These are phyloP conservation scores for Friedmanniomyces simplex DNA, from an alignment of 495 filamentous ascomycete genomes.

Conservation along the genomic window DNA sequence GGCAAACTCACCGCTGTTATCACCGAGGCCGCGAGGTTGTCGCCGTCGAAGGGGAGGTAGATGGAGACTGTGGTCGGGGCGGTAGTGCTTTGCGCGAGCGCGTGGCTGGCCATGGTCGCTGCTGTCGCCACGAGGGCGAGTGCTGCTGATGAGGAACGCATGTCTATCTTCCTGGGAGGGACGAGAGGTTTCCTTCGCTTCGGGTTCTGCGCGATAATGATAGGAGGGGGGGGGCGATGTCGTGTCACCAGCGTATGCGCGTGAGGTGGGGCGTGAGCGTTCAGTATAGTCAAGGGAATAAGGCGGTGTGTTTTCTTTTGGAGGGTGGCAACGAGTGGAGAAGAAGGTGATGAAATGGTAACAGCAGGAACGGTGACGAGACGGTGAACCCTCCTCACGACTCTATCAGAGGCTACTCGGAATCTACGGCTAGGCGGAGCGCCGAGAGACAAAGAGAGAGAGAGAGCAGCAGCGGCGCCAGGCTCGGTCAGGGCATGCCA, in stretches of 20 bases:
- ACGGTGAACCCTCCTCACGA: too few species aligned
- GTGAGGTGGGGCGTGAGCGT: background rate
- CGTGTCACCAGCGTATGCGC: too few species aligned
- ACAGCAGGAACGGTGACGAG: too few species aligned
- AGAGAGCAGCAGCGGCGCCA: too few species aligned
- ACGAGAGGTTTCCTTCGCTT: too few species aligned
- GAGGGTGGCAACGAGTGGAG: background rate
- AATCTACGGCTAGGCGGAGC: too few species aligned
- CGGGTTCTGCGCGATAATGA: too few species aligned
- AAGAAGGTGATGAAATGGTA: background rate
- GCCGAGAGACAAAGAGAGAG: too few species aligned
- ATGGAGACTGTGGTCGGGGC: background rate
- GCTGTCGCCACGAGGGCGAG: background rate
- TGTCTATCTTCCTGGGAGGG: too few species aligned
- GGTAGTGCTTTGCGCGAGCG: constrained; percentile 1
- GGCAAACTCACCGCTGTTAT: constrained; percentile 18
- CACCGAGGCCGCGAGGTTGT: background rate
- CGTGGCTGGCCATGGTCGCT: background rate
- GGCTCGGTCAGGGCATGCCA: background rate
- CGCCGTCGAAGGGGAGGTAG: background rate
- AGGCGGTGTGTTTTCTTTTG: background rate
- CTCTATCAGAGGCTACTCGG: too few species aligned
- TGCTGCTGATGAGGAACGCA: background rate
- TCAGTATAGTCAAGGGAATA: background rate
- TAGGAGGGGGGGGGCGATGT: too few species aligned